Evolutionary conservation across 495 filamentous ascomycete species (phyloP).

Genomic region (Tuber melanosporum): DNA sequence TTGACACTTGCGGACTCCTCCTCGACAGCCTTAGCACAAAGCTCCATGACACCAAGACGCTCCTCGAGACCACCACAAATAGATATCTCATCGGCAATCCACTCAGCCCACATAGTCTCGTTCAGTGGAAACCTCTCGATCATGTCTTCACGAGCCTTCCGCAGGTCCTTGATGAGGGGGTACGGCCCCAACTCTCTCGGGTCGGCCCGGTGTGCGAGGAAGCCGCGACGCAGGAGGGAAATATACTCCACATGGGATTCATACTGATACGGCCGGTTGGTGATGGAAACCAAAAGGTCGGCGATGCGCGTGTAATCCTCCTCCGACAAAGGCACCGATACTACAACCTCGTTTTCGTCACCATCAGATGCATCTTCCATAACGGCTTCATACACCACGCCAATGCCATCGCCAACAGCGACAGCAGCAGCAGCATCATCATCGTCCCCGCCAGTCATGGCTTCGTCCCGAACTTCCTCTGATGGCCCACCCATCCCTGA

Average conservation of each 20-base stretch:
- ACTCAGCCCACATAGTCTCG: conserved; percentile 54
- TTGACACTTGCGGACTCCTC: conserved; percentile 78
- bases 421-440: conserved; percentile 43
- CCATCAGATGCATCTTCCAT: conserved; percentile 43
- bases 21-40: conserved; percentile 68
- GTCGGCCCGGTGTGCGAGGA: conserved; percentile 50
- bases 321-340: conserved; percentile 47
- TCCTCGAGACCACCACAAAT: conserved; percentile 46
- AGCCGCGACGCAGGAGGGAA: conserved; percentile 57
- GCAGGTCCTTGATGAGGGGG: conserved; percentile 57
- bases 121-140: conserved; percentile 57
- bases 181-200: conserved; percentile 50
- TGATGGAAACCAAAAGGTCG: conserved; percentile 51
- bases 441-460: conserved; percentile 13
- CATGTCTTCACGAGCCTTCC: conserved; percentile 60
- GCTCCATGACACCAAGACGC: conserved; percentile 69
- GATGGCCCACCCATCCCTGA: conserved; percentile 22
- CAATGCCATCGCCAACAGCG: conserved; percentile 37
- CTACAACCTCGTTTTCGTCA: conserved; percentile 49
- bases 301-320: conserved; percentile 52
- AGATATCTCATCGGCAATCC: conserved; percentile 51
- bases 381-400: conserved; percentile 45
- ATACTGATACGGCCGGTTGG: conserved; percentile 59
- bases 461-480: conserved; percentile 19
- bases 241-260: conserved; percentile 60